Evolutionary conservation across 140 eudicot species (phyloP).

Genomic region (Eryngium alpinum): DNA sequence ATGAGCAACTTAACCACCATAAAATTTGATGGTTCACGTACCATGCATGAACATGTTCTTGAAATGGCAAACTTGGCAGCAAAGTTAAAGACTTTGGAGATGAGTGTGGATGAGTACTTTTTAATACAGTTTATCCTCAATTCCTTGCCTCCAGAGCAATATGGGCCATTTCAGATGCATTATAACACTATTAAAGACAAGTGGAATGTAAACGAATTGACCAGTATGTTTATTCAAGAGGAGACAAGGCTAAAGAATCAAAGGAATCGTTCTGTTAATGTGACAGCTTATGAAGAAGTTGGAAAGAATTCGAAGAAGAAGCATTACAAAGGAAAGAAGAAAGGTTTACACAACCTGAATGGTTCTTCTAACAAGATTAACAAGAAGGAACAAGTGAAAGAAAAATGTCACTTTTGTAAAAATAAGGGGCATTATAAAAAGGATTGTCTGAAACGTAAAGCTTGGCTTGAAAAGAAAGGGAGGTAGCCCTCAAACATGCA

Average conservation of each 20-base stretch:
- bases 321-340: not conserved
- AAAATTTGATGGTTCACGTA: not conserved
- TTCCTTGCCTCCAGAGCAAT: not conserved
- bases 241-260: not conserved
- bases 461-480: not conserved
- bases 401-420: not conserved
- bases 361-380: not conserved
- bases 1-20: not conserved
- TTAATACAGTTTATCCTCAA: not conserved
- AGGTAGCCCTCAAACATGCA: too few relatives aligned
- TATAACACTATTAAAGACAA: not conserved
- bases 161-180: not conserved
- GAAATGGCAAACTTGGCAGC: not conserved
- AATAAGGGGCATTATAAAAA: not conserved
- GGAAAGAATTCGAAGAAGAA: not conserved
- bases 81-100: not conserved
- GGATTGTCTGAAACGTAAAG: not conserved
- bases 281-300: not conserved
- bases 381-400: not conserved
- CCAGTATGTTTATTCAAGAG: not conserved
- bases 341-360: not conserved
- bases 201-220: not conserved
- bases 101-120: not conserved
- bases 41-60: not conserved
- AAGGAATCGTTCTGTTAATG: not conserved